A percentile compares a stretch with the other conserved stretches of the same genome.
Conservation (phyloP, 2,329 filamentous ascomycete species). For the Fusarium torreyae region DNA sequence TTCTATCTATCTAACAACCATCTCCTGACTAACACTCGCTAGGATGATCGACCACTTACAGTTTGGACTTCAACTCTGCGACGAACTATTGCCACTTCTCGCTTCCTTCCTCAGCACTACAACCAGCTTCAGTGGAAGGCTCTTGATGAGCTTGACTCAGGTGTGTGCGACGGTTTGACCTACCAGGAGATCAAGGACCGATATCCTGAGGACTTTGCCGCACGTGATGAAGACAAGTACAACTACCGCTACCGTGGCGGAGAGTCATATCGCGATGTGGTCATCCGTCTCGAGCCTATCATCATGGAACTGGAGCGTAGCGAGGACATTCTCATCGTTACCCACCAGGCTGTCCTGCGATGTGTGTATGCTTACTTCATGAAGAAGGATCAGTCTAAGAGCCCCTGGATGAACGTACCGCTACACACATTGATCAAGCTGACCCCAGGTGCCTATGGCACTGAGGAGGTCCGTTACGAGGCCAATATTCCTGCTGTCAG, state of each 20-base stretch:
- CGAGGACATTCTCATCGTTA: constrained; percentile 98
- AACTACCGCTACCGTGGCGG: constrained; percentile 99
- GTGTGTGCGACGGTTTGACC: constrained; percentile 95
- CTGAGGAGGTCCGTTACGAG: constrained; percentile 87
- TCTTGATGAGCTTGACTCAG: constrained; percentile 95
- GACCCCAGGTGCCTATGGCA: constrained; percentile 93
- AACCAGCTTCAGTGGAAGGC: constrained; percentile 99
- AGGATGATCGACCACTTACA: constrained; percentile 73
- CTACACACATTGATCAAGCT: constrained; percentile 97
- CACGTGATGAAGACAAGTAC: constrained; percentile 98
- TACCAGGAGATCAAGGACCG: constrained; percentile 93
- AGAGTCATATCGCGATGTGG: constrained; percentile 95
- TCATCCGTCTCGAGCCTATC: constrained; percentile 97
- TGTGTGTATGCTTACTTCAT: constrained; percentile 99
- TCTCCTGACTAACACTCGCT: constrained; percentile 31
- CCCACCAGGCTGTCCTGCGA: constrained; percentile 94
- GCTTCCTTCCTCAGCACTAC: constrained; percentile 84
- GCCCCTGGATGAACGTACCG: constrained; percentile 98
- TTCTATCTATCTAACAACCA: background rate
- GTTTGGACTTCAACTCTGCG: constrained; percentile 76
- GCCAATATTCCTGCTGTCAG: constrained; percentile 96
- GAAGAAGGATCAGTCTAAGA: constrained; percentile 93
- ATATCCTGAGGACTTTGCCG: constrained; percentile 94
- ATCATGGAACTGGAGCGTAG: constrained; percentile 99
- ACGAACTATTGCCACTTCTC: constrained; percentile 92